Evolutionary conservation across 1,139 yeast genomes (phyloP).

Genomic region (Kurtzmaniella quercitrusa): DNA sequence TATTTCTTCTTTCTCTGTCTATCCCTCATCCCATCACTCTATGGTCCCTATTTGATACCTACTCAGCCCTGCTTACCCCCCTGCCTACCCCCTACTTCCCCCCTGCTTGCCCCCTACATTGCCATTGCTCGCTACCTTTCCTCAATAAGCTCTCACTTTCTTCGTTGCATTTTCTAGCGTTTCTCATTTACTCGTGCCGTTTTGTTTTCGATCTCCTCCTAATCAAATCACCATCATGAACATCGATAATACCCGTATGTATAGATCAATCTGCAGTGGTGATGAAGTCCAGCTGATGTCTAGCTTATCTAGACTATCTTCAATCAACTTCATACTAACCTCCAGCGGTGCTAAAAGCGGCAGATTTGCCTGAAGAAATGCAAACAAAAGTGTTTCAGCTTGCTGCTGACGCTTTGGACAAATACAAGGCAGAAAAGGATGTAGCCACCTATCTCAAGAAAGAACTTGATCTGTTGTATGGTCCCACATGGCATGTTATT

Average conservation of each 20-base stretch:
- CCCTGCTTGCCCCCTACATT: no score
- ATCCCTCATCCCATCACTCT: no score
- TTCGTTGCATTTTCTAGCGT: not conserved
- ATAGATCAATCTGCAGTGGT: not conserved
- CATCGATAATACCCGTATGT: not conserved
- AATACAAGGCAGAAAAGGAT: conserved; percentile 58
- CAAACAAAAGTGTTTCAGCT: conserved; percentile 58
- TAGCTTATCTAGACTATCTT: no score
- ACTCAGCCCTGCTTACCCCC: no score
- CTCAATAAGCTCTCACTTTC: not conserved
- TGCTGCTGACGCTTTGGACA: conserved; percentile 43
- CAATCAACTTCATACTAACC: not conserved
- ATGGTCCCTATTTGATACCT: no score
- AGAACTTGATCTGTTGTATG: conserved; percentile 56
- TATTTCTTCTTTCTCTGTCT: no score
- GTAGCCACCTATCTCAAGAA: conserved; percentile 80
- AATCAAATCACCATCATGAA: not conserved
- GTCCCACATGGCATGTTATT: conserved; percentile 92
- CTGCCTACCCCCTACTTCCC: no score
- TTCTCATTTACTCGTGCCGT: not conserved
- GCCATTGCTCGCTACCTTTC: no score
- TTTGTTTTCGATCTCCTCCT: no score
- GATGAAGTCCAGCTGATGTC: no score
- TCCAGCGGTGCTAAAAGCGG: conserved; percentile 45
- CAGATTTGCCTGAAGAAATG: conserved; percentile 53